phyloP scores from a whole-genome alignment of 169 alveolate genomes.

The Cryptosporidium andersoni region DNA sequence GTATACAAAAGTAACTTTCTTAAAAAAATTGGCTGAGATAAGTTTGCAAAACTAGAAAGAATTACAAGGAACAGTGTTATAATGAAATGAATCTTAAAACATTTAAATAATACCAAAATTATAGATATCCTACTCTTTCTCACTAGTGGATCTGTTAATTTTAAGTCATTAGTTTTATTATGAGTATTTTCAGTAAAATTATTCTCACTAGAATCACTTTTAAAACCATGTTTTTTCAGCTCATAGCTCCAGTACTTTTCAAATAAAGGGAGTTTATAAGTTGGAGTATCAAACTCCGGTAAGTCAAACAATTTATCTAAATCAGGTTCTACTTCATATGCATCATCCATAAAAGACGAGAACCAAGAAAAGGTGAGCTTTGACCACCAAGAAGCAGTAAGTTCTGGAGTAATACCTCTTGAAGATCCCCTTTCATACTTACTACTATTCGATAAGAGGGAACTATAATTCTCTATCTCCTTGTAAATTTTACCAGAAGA shows the following conservation, averaged over 20 bases:
- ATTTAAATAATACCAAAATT: conserved; percentile 11
- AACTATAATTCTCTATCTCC: not conserved
- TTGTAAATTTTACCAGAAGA: not conserved
- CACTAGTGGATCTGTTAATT: not conserved
- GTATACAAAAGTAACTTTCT: conserved; percentile 9
- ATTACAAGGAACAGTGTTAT: not conserved
- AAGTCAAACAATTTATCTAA: conserved; percentile 36
- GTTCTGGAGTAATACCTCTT: conserved; percentile 46
- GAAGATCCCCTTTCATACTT: not conserved
- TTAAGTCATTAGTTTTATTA: not conserved
- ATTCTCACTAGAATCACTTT: not conserved
- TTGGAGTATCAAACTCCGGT: conserved; percentile 26
- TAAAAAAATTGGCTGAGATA: conserved; percentile 10
- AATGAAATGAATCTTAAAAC: conserved; percentile 18
- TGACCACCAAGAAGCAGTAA: conserved; percentile 23
- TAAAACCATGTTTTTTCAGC: not conserved
- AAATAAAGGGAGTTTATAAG: conserved; percentile 5
- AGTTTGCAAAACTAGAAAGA: conserved; percentile 11
- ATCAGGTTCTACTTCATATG: conserved; percentile 25
- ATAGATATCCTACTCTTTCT: conserved; percentile 15
- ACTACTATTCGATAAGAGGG: not conserved
- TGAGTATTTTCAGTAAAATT: not conserved
- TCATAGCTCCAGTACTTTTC: conserved; percentile 39
- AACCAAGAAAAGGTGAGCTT: conserved; percentile 67
- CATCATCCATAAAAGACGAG: conserved; percentile 35